A percentile compares a stretch with the other conserved stretches of the same genome.
These are phyloP conservation scores for Annona cherimola DNA, from an alignment of 164 flowering plant species.

Conservation along the genomic window DNA sequence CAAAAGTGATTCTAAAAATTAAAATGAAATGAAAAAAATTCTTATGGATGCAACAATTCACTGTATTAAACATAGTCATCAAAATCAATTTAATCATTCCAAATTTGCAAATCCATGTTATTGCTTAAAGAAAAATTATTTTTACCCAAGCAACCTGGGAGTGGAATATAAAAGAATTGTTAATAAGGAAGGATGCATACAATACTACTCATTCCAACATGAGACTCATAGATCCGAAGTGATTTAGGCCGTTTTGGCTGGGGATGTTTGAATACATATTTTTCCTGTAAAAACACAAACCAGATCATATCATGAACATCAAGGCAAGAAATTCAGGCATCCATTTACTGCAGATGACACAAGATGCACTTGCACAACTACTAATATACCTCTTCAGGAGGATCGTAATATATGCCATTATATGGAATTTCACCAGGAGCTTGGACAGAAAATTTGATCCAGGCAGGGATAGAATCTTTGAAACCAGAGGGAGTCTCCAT, in stretches of 20 bases:
- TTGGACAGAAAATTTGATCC: constrained; percentile 96
- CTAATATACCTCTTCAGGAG: constrained; percentile 78
- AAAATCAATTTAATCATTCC: not conserved
- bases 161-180: not conserved
- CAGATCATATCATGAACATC: constrained; percentile 1
- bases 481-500: constrained; percentile 95
- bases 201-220: constrained; percentile 99
- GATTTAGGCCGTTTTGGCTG: constrained; percentile 87
- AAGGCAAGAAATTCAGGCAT: not conserved
- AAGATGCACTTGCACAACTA: not conserved
- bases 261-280: constrained; percentile 75
- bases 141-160: not conserved
- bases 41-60: not conserved
- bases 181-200: constrained; percentile 33
- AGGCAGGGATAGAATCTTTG: constrained; percentile 97
- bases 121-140: not conserved
- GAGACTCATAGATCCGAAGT: constrained; percentile 88
- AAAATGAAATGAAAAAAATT: no score
- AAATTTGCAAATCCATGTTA: not conserved
- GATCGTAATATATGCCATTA: constrained; percentile 95
- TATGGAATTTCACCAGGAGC: constrained; percentile 97
- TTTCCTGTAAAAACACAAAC: constrained; percentile 50
- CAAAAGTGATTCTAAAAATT: no score
- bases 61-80: not conserved
- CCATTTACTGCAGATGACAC: not conserved